Conservation (phyloP, 345 rosid genomes). For the Arabidopsis suecica region DNA sequence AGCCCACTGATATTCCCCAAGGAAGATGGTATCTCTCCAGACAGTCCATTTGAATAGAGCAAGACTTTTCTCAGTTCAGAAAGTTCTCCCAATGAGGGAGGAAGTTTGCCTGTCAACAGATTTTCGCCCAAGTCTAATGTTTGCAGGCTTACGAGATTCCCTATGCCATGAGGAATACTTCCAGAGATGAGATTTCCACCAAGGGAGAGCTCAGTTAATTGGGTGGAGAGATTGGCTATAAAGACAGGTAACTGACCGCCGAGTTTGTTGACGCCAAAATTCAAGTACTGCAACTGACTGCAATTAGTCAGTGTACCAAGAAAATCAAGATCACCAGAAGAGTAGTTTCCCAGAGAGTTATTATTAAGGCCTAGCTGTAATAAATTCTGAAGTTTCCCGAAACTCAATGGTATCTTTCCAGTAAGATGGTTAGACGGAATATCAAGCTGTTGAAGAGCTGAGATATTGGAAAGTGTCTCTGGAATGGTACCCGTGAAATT, state of each 20-base stretch:
- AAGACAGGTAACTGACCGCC: slow-evolving; percentile 15
- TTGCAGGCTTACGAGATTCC: slow-evolving; percentile 28
- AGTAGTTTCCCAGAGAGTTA: slow-evolving; percentile 34
- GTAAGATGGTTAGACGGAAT: slow-evolving; percentile 22
- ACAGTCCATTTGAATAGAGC: slow-evolving; percentile 33
- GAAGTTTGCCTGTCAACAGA: slow-evolving; percentile 32
- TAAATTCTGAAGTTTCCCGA: slow-evolving; percentile 33
- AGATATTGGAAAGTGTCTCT: slow-evolving; percentile 30
- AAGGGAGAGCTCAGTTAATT: slow-evolving; percentile 15
- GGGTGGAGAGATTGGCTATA: slow-evolving; percentile 35
- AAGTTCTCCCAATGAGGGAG: slow-evolving; percentile 21
- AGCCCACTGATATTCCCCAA: slow-evolving; percentile 8
- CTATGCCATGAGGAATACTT: not conserved
- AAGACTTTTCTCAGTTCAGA: slow-evolving; percentile 15
- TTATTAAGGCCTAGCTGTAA: not conserved
- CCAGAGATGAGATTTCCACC: slow-evolving; percentile 34
- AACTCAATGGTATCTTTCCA: slow-evolving; percentile 33
- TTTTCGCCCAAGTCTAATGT: slow-evolving; percentile 8
- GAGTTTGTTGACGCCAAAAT: slow-evolving; percentile 15
- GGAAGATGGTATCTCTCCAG: slow-evolving; percentile 37
- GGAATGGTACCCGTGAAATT: slow-evolving; percentile 34
- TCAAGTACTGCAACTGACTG: slow-evolving; percentile 16
- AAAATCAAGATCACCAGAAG: slow-evolving; percentile 41
- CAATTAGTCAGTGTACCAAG: slow-evolving; percentile 33
- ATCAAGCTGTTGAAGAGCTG: slow-evolving; percentile 23